A percentile compares a stretch with the other conserved stretches of the same genome.
Evolutionary conservation across 1,284 basidiomycete genomes (phyloP).

Genomic region (Sporisorium scitamineum): DNA sequence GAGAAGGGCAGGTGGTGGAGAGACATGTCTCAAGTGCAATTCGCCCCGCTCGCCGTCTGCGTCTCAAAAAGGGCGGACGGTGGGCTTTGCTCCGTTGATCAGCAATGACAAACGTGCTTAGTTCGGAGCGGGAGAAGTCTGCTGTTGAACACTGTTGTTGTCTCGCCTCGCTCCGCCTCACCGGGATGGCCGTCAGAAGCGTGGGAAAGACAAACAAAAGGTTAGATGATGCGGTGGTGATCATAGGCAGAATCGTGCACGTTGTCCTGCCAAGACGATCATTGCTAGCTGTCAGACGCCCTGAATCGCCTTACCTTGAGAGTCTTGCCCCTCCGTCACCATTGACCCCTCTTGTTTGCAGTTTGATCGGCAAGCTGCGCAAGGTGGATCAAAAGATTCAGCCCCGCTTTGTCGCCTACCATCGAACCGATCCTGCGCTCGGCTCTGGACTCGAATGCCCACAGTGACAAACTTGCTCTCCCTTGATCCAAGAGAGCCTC

Average conservation of each 20-base stretch:
- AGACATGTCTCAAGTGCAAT: not conserved
- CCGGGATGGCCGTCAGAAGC: not conserved
- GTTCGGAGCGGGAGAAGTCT: not conserved
- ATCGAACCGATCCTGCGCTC: not conserved
- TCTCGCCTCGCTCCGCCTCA: too few relatives aligned
- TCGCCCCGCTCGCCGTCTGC: not conserved
- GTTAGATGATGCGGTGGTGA: not conserved
- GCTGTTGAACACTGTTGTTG: too few relatives aligned
- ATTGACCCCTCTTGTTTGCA: not conserved
- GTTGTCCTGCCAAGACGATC: not conserved
- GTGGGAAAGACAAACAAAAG: not conserved
- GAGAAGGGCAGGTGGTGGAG: not conserved
- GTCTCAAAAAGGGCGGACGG: not conserved
- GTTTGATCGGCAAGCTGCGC: not conserved
- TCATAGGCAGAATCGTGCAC: too few relatives aligned
- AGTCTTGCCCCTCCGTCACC: not conserved
- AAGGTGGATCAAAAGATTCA: not conserved
- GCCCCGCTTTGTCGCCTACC: constrained; percentile 1
- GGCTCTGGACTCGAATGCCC: not conserved
- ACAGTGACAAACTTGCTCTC: too few relatives aligned
- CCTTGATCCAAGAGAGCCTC: too few relatives aligned
- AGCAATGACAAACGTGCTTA: not conserved
- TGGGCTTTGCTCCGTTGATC: not conserved
- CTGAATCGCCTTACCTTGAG: not conserved
- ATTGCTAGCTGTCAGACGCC: not conserved